Evolutionary conservation across 2,329 filamentous ascomycete species (phyloP).

Genomic region (Aspergillus felis): DNA sequence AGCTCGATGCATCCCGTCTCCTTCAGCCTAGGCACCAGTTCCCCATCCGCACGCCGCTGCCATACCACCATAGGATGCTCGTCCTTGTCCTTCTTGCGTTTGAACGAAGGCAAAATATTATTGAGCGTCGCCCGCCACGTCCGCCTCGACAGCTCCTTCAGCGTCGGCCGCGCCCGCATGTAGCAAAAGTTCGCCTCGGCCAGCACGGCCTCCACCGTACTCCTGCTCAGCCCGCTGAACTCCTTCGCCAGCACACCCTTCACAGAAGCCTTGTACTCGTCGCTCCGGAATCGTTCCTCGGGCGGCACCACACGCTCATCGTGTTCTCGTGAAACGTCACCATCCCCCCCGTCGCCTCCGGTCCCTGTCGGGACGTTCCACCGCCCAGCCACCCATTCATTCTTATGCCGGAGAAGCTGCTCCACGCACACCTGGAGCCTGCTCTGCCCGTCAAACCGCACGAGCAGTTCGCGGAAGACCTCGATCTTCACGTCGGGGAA

Average conservation of each 20-base stretch:
- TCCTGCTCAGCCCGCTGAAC: conserved; percentile 42
- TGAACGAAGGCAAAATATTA: conserved; percentile 41
- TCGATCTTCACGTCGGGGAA: conserved; percentile 47
- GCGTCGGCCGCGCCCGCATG: conserved; percentile 38
- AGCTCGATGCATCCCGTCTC: conserved; percentile 43
- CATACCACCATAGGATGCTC: conserved; percentile 39
- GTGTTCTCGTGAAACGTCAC: conserved; percentile 3
- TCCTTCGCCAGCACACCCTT: conserved; percentile 38
- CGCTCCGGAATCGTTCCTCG: conserved; percentile 43
- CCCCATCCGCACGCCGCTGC: conserved; percentile 32
- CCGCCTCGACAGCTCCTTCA: conserved; percentile 41
- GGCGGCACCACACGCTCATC: conserved; percentile 27
- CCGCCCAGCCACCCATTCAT: conserved; percentile 45
- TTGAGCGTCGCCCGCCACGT: conserved; percentile 45
- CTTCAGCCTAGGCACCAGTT: conserved; percentile 33
- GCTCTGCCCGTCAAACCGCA: conserved; percentile 45
- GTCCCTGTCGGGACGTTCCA: conserved; percentile 38
- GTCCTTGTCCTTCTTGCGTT: conserved; percentile 37
- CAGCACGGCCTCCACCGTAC: conserved; percentile 44
- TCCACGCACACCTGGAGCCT: conserved; percentile 46
- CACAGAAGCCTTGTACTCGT: conserved; percentile 41
- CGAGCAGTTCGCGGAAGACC: conserved; percentile 46
- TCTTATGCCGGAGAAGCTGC: conserved; percentile 44
- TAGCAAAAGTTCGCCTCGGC: conserved; percentile 48
- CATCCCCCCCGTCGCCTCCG: conserved; percentile 5